These are phyloP conservation scores for Candida jianshihensis DNA, from an alignment of 805 yeast genomes.

Conservation along the genomic window DNA sequence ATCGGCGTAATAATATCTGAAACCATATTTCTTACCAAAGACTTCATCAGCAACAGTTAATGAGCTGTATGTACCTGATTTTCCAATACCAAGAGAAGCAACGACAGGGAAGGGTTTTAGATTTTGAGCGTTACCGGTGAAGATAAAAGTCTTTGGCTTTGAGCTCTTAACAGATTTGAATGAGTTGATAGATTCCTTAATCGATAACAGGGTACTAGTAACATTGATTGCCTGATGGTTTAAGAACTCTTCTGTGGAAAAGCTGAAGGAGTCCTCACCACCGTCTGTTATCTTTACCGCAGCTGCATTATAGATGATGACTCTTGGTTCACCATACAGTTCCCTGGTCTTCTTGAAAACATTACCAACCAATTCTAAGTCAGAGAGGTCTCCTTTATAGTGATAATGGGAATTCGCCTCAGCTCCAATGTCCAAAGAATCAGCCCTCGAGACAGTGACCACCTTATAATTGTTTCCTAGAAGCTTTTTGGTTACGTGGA, in stretches of 20 bases:
- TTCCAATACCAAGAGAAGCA: conserved; percentile 2
- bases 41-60: neutral
- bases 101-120: neutral
- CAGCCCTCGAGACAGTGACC: conserved; percentile 4
- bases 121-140: conserved; percentile 4
- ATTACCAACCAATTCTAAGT: neutral
- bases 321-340: conserved; percentile 3
- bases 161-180: neutral
- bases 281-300: neutral
- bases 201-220: neutral
- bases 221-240: conserved; percentile 1
- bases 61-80: neutral
- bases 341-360: conserved; percentile 2
- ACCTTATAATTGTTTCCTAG: conserved; percentile 2
- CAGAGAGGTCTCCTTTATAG: conserved; percentile 1
- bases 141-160: conserved; percentile 4
- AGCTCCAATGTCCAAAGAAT: neutral
- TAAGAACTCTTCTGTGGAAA: neutral
- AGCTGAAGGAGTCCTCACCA: neutral
- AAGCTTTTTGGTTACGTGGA: neutral
- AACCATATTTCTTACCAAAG: conserved; percentile 1
- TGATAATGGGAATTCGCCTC: neutral
- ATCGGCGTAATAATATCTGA: conserved; percentile 2
- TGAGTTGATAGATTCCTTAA: conserved; percentile 1
- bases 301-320: conserved; percentile 4